These are phyloP conservation scores for Colletotrichum siamense DNA, from an alignment of 2,329 filamentous ascomycete species.

Conservation along the genomic window DNA sequence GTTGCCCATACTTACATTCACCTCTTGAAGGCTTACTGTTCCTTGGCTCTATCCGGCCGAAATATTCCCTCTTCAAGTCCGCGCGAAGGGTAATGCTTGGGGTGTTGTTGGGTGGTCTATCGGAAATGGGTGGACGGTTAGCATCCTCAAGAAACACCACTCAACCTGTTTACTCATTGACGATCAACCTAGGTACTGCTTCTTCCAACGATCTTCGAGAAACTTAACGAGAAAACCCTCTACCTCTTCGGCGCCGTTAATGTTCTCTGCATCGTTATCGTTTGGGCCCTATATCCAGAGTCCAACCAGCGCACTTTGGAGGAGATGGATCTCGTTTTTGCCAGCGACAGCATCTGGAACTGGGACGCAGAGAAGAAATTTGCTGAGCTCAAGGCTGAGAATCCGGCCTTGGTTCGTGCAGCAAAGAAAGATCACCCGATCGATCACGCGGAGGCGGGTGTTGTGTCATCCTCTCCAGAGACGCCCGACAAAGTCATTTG, in stretches of 20 bases:
- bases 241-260: constrained; percentile 77
- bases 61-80: constrained; percentile 74
- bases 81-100: constrained; percentile 78
- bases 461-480: neutral
- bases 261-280: constrained; percentile 68
- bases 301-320: constrained; percentile 77
- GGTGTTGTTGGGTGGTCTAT: constrained; percentile 80
- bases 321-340: constrained; percentile 78
- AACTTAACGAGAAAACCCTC: constrained; percentile 72
- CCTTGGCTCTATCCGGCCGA: constrained; percentile 73
- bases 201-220: constrained; percentile 65
- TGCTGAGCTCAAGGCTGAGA: constrained; percentile 64
- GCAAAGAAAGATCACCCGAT: constrained; percentile 8
- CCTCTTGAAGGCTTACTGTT: constrained; percentile 42
- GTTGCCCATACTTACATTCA: neutral
- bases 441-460: constrained; percentile 27
- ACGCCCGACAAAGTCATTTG: neutral
- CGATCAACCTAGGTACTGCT: constrained; percentile 41
- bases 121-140: constrained; percentile 67
- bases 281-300: constrained; percentile 78
- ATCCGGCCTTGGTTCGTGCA: constrained; percentile 39
- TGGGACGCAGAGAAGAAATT: constrained; percentile 76
- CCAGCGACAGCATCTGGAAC: constrained; percentile 68
- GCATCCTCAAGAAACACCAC: constrained; percentile 23
- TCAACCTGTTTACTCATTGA: constrained; percentile 24